Evolutionary conservation across 1,284 basidiomycete genomes (phyloP).

Genomic region (Ceratobasidium theobromae): DNA sequence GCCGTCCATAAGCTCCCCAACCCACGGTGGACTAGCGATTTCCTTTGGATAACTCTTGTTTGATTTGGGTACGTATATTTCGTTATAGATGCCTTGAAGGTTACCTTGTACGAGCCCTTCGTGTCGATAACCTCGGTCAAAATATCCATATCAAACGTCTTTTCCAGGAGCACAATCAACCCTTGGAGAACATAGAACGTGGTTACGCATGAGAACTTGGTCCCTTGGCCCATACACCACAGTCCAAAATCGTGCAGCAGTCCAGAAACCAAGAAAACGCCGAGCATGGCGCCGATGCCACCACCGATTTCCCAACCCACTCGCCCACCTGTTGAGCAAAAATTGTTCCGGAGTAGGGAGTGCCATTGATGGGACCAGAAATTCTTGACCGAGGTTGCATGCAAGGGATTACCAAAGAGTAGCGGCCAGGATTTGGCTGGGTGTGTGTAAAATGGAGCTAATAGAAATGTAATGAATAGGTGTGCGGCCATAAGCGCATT

Average conservation of each 20-base stretch:
- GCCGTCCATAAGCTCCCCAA: background rate
- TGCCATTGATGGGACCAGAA: slow-evolving; percentile 28
- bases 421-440: slow-evolving; percentile 27
- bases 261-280: slow-evolving; percentile 59
- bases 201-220: slow-evolving; percentile 49
- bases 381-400: slow-evolving; percentile 14
- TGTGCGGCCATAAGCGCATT: slow-evolving; percentile 4
- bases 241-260: slow-evolving; percentile 57
- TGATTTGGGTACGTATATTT: slow-evolving; percentile 14
- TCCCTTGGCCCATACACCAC: slow-evolving; percentile 61
- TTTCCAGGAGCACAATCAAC: slow-evolving; percentile 54
- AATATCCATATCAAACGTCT: slow-evolving; percentile 24
- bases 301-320: slow-evolving; percentile 11
- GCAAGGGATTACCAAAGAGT: slow-evolving; percentile 7
- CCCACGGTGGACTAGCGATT: background rate
- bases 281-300: slow-evolving; percentile 46
- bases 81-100: slow-evolving; percentile 1
- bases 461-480: background rate
- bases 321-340: slow-evolving; percentile 14
- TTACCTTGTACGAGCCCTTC: slow-evolving; percentile 2
- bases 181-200: slow-evolving; percentile 62
- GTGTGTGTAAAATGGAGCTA: slow-evolving; percentile 9
- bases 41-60: background rate
- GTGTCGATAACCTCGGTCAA: slow-evolving; percentile 13
- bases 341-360: slow-evolving; percentile 10